These are phyloP conservation scores for Boletellus deceptivus DNA, from an alignment of 1,284 basidiomycete genomes.

Conservation along the genomic window DNA sequence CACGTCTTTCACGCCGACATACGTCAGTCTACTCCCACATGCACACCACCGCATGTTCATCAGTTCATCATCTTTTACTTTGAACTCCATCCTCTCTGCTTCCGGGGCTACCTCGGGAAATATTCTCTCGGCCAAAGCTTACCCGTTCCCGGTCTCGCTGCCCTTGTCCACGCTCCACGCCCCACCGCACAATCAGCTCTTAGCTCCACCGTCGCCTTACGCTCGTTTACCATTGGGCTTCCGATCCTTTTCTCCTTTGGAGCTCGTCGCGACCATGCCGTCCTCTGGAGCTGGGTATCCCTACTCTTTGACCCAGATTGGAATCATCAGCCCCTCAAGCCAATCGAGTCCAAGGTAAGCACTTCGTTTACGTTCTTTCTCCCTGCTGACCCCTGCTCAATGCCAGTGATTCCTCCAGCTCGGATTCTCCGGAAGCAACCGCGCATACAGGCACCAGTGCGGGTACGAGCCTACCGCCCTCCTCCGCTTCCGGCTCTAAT, in stretches of 20 bases:
- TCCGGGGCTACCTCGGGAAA: slow-evolving; percentile 7
- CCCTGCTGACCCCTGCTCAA: slow-evolving; percentile 8
- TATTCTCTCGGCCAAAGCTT: slow-evolving; percentile 5
- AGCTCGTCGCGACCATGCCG: slow-evolving; percentile 7
- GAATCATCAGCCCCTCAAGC: background rate
- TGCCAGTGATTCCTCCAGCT: slow-evolving; percentile 4
- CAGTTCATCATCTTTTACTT: slow-evolving; percentile 14
- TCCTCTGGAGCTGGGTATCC: background rate
- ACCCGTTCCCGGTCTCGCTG: slow-evolving; percentile 13
- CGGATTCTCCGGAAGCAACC: background rate
- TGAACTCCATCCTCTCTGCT: slow-evolving; percentile 17
- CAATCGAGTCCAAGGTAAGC: slow-evolving; percentile 12
- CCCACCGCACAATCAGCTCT: slow-evolving; percentile 9
- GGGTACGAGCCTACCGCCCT: slow-evolving; percentile 21
- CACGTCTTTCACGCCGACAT: slow-evolving; percentile 25
- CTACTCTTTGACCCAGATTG: background rate
- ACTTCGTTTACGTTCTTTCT: background rate
- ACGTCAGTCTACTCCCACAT: slow-evolving; percentile 24
- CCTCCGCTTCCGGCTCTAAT: slow-evolving; percentile 17
- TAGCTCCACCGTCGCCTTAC: slow-evolving; percentile 1
- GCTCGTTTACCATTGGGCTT: background rate
- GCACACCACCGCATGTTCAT: slow-evolving; percentile 30
- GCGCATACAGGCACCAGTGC: slow-evolving; percentile 9
- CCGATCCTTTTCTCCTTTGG: slow-evolving; percentile 4
- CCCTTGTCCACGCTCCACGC: slow-evolving; percentile 20